Base-by-base conservation (phyloP, 192 early-diverging fungal species). In the Geranomyces variabilis region DNA sequence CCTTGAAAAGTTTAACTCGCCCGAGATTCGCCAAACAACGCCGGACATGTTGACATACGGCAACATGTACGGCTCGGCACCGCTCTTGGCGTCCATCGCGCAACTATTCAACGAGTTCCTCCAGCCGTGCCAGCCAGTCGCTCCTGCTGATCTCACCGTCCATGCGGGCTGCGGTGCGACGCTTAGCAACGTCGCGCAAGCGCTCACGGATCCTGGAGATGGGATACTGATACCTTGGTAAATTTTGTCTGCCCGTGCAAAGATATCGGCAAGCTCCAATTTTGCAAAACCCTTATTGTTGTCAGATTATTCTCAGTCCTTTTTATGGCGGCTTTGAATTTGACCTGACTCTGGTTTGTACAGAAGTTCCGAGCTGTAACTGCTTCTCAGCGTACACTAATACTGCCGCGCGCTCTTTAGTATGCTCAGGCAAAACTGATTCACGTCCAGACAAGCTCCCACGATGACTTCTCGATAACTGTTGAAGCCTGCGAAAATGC, bases 261-360 rank as follows among this genome's bases (percentile, higher is more conserved):
- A n/a, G n/a, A n/a, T n/a, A n/a, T n/a, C n/a, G n/a, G n/a, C n/a
- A n/a, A n/a, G n/a, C n/a, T n/a, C n/a, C 14, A 14, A 58, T 58
- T 10, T 10, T 24, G 56, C n/a, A n/a, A n/a, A n/a, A n/a, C n/a
- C n/a, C n/a, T 33, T 66, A 29, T 49, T 46, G n/a, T 41, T 36
- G n/a, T 9, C 7, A 26, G 15, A n/a, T 26, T 24, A 53, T 15
- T 24, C 17, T 26, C 24, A 53, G 51, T 17, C 93, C 93, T 0
- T 93, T 81, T 74, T 94, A 94, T 70, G 88, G 90, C 9, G 90
- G 87, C 7, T 91, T 94, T 69, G 81, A 90, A 46, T 72, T 73
- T 28, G 90, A 93, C 64, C 79, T 88, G 69, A 68, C 70, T 33
- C 74, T 58, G 45, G 65, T 48, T 44, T 3, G 36, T 41, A 41